Conservation (phyloP, 2,329 filamentous ascomycete genomes). For the Aspergillus awamori region DNA sequence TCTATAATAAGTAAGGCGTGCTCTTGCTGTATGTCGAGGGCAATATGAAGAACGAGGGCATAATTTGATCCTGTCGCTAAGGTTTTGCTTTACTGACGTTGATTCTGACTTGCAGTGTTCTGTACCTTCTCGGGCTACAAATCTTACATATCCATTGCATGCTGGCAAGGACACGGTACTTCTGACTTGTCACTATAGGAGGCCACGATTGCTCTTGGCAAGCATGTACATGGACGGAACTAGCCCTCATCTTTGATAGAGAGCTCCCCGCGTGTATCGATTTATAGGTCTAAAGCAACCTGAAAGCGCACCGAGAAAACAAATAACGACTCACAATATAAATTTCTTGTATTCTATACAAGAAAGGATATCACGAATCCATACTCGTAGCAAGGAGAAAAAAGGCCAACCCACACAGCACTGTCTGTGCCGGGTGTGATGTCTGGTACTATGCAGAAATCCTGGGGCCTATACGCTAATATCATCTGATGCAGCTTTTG, state of each 20-base stretch:
- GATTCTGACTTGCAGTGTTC: neutral
- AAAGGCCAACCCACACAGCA: neutral
- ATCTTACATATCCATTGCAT: neutral
- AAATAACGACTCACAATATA: neutral
- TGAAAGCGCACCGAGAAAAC: neutral
- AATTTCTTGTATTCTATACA: neutral
- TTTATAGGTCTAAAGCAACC: neutral
- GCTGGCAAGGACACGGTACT: neutral
- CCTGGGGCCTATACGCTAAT: neutral
- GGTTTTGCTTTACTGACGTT: neutral
- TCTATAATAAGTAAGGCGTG: no score
- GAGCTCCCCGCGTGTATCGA: no score
- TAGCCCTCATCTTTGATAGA: no score
- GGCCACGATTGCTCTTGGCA: neutral
- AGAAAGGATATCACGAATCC: neutral
- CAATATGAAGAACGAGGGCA: neutral
- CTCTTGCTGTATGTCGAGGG: neutral
- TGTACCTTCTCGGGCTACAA: neutral
- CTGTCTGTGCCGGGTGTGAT: neutral
- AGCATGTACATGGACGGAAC: neutral
- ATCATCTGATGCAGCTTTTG: neutral
- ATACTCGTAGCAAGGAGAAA: neutral
- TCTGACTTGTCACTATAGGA: neutral
- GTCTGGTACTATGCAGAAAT: neutral
- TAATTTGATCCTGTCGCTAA: neutral